These are phyloP conservation scores for Scedosporium apiospermum DNA, from an alignment of 2,329 filamentous ascomycete species.

Conservation along the genomic window DNA sequence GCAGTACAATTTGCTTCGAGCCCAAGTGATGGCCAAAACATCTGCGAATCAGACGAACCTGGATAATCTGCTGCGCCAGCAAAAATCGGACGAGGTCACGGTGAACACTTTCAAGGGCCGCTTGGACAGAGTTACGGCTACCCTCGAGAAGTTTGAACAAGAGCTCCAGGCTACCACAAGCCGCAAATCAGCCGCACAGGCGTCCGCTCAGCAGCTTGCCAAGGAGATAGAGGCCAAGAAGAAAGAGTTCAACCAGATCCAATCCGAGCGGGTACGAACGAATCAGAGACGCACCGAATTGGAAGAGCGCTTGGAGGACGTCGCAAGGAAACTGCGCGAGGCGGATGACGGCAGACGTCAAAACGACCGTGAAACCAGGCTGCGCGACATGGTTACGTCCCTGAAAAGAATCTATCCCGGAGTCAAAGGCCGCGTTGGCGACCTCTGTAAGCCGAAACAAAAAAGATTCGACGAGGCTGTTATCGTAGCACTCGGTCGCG, in stretches of 20 bases:
- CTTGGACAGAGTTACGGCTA: constrained; percentile 67
- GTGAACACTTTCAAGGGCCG: constrained; percentile 84
- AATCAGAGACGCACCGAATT: constrained; percentile 78
- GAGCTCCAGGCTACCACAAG: constrained; percentile 63
- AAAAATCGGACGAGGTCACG: constrained; percentile 85
- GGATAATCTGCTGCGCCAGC: constrained; percentile 77
- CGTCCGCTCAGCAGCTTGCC: constrained; percentile 55
- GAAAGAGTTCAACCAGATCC: constrained; percentile 77
- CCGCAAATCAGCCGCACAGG: constrained; percentile 54
- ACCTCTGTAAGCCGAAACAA: constrained; percentile 91
- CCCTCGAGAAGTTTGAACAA: constrained; percentile 61
- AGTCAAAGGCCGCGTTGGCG: constrained; percentile 80
- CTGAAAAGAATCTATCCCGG: constrained; percentile 88
- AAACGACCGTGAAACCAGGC: constrained; percentile 67
- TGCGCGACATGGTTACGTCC: constrained; percentile 74
- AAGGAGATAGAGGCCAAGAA: constrained; percentile 81
- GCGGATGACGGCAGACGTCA: constrained; percentile 80
- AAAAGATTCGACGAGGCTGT: constrained; percentile 95
- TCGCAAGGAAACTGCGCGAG: constrained; percentile 70
- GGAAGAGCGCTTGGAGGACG: constrained; percentile 81
- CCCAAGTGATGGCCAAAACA: constrained; percentile 75
- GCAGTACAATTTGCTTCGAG: constrained; percentile 77
- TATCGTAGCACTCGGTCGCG: constrained; percentile 79
- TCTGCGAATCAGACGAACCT: constrained; percentile 74
- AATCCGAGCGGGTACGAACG: constrained; percentile 72